Evolutionary conservation across 75 land plant genomes (phyloP).

Genomic region (Cryptomeria japonica): DNA sequence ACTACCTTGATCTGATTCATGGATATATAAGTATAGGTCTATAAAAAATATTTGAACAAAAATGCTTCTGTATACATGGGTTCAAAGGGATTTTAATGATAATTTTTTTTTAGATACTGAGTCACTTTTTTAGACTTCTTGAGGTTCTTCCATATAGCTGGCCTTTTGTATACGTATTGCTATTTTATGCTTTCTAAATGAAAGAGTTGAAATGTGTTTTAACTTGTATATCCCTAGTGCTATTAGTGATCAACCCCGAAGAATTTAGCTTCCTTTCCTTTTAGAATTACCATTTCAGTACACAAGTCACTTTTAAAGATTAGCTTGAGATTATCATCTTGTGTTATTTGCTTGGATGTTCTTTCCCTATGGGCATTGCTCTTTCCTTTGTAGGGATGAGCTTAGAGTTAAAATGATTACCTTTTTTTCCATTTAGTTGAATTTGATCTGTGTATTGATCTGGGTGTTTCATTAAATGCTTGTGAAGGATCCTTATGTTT

Average conservation of each 20-base stretch:
- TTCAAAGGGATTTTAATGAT: not conserved
- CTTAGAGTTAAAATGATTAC: conserved; percentile 12
- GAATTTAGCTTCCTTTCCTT: not conserved
- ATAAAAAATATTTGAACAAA: not conserved
- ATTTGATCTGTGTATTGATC: conserved; percentile 1
- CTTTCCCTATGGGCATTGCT: not conserved
- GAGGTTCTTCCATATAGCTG: not conserved
- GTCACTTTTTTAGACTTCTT: not conserved
- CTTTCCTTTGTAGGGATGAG: not conserved
- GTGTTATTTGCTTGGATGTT: not conserved
- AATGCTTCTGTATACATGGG: not conserved
- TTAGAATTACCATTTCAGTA: not conserved
- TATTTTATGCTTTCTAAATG: not conserved
- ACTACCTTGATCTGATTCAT: too few relatives aligned
- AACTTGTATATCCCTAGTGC: not conserved
- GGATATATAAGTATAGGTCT: not conserved
- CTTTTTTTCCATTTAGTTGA: not conserved
- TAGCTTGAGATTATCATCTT: not conserved
- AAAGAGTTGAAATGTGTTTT: not conserved
- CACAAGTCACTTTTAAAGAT: not conserved
- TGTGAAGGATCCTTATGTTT: conserved; percentile 79
- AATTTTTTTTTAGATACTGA: not conserved
- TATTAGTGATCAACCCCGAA: not conserved
- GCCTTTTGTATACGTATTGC: not conserved
- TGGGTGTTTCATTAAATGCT: conserved; percentile 4